Conservation (phyloP, 192 early-diverging fungal species). For the Linnemannia schmuckeri region DNA sequence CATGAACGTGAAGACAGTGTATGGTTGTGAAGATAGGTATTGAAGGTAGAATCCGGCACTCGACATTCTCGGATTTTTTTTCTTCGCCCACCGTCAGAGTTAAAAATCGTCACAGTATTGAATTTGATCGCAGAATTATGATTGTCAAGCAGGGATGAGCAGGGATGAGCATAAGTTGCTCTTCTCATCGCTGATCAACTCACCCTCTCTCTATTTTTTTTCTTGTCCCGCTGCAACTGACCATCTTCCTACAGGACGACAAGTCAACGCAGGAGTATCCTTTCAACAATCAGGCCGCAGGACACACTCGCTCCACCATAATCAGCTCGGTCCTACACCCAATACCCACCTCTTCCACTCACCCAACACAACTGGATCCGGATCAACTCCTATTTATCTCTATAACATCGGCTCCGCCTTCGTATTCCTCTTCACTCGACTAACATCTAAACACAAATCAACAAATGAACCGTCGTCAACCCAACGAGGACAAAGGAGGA, state of each 20-base stretch:
- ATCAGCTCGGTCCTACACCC: neutral
- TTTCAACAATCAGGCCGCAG: neutral
- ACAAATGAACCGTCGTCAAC: conserved; percentile 46
- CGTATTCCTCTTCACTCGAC: neutral
- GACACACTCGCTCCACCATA: neutral
- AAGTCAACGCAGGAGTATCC: neutral
- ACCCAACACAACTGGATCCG: neutral
- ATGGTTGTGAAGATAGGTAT: neutral
- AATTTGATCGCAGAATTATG: neutral
- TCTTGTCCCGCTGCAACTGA: neutral
- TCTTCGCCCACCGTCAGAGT: too few relatives aligned
- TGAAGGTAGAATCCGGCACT: neutral
- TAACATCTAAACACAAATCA: neutral
- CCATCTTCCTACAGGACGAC: neutral
- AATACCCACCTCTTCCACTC: neutral
- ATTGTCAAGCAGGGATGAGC: neutral
- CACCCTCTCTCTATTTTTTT: neutral
- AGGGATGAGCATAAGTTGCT: neutral
- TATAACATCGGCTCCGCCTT: neutral
- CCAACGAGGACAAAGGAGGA: conserved; percentile 28
- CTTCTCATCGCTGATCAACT: neutral
- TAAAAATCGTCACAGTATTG: neutral
- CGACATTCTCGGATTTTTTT: neutral
- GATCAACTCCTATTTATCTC: neutral
- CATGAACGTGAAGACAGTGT: neutral